Evolutionary conservation across 1,139 yeast genomes (phyloP), one percentile per base, ranked within the genome.

Genomic region (Sugiyamaella novakii): DNA sequence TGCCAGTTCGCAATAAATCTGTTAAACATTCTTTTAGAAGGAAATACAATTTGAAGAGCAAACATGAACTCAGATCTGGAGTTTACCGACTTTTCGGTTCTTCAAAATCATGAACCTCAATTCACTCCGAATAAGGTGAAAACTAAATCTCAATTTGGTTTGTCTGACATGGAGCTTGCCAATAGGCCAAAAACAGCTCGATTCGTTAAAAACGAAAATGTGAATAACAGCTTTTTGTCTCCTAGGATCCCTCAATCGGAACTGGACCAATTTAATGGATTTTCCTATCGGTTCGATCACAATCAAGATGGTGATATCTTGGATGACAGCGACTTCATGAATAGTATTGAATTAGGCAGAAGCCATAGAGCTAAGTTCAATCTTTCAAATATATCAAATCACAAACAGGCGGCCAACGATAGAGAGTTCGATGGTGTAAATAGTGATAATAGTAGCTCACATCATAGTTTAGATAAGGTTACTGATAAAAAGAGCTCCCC

Each of bases 261-360:
- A 31, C 50, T 58, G 7, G 46, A 54, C n/a, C 62, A 58, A 24
- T 58, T 58, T 41, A 51, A 52, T n/a, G 55, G 57, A 31, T 58
- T 58, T 40, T 53, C 61, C 11, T 41, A 41, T 31, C 24, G 43
- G 17, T 17, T n/a, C 10, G 40, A 36, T 25, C 15, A 22, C n/a
- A 34, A 39, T 3, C 22, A 17, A 6, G 35, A 19, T 10, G 43
- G 11, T 29, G 43, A 39, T 39, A 39, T 39, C 28, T 11, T 39
- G 43, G 28, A 39, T 18, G 43, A 39, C 18, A 39, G 43, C 17
- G 43, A 39, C 15, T 29, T 39, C 19, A 28, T 39, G 35, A 39
- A 39, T 21, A 28, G 35, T 17, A 40, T 49, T 24, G 52, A 49
- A 19, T 22, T 49, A 11, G 52, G 52, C 10, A 29, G 52, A 14